phyloP scores from a whole-genome alignment of 202 grass and related monocot species.

The Alloteropsis angusta region DNA sequence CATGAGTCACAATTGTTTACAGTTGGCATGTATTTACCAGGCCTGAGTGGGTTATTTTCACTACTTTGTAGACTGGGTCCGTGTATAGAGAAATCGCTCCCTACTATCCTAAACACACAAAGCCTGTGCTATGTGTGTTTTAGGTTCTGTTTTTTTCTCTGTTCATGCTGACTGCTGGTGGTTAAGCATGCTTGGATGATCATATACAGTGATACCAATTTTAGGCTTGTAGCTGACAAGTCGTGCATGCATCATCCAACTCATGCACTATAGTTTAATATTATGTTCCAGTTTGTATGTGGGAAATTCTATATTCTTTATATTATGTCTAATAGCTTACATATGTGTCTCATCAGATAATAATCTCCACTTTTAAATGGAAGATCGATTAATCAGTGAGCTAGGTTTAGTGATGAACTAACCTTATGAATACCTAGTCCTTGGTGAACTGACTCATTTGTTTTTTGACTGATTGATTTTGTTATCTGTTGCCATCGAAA shows the following conservation, averaged over 20 bases:
- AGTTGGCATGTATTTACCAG: not conserved
- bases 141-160: not conserved
- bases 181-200: not conserved
- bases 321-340: not conserved
- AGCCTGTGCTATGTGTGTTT: not conserved
- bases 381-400: slow-evolving; percentile 6
- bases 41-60: slow-evolving; percentile 8
- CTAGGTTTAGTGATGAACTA: not conserved
- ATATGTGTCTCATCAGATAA: not conserved
- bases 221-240: not conserved
- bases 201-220: not conserved
- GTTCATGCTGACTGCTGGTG: not conserved
- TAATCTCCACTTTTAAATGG: not conserved
- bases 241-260: not conserved
- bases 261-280: not conserved
- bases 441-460: not conserved
- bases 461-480: slow-evolving; percentile 6
- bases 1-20: not conserved
- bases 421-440: not conserved
- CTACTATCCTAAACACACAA: not conserved
- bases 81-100: not conserved
- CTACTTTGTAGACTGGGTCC: not conserved
- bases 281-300: not conserved
- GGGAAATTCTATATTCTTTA: not conserved
- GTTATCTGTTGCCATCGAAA: not conserved